Percentiles rank a stretch among this genome's conserved stretches.
Evolutionary conservation across 2,329 filamentous ascomycete species (phyloP).

Genomic region (Cercospora canescens): DNA sequence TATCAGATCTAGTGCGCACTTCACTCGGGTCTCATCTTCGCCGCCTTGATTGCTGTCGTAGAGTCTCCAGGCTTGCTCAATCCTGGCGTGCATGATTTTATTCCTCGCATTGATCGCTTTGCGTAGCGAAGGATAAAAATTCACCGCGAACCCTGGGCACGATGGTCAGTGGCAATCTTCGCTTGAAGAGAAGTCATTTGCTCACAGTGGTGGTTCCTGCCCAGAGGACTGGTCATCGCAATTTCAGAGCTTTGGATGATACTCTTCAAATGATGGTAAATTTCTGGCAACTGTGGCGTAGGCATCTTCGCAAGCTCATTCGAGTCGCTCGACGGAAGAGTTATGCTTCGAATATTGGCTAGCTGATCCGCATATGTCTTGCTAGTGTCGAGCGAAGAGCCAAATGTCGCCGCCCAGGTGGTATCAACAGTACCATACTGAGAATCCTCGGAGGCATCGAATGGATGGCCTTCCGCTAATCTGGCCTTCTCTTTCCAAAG

Average conservation of each 20-base stretch:
- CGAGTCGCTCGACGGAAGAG: not conserved
- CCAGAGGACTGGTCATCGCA: not conserved
- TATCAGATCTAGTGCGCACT: conserved; percentile 38
- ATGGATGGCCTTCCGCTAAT: not conserved
- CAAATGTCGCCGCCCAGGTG: conserved; percentile 9
- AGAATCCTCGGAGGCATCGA: not conserved
- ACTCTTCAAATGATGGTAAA: not conserved
- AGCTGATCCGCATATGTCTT: not conserved
- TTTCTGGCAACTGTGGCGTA: not conserved
- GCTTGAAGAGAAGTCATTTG: not conserved
- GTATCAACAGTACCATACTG: not conserved
- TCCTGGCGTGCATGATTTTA: not conserved
- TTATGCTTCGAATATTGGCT: not conserved
- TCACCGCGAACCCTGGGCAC: conserved; percentile 1
- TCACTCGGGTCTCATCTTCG: conserved; percentile 17
- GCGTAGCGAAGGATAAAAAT: conserved; percentile 5
- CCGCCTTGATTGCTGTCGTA: conserved; percentile 8
- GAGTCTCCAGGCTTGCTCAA: conserved; percentile 3
- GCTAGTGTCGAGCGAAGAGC: not conserved
- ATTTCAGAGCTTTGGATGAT: not conserved
- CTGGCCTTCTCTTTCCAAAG: conserved; percentile 1
- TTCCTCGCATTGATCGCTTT: not conserved
- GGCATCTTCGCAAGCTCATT: not conserved
- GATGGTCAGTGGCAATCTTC: not conserved
- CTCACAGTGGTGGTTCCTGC: conserved; percentile 1